These are phyloP conservation scores for Mycena maculata DNA, from an alignment of 768 basidiomycete species.

Conservation along the genomic window DNA sequence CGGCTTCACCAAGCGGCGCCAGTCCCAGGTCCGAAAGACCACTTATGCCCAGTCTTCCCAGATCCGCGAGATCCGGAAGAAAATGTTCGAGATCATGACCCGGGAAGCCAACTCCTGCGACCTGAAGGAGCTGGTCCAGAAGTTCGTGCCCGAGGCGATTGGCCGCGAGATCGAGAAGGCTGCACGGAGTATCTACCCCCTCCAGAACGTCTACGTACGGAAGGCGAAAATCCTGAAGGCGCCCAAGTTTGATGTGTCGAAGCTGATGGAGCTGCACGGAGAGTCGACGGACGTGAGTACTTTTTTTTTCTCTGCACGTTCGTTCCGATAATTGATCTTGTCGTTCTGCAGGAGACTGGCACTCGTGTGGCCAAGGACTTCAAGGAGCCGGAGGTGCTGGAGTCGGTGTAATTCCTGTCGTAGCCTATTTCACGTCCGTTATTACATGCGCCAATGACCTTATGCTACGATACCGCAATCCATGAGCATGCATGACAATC, in stretches of 20 bases:
- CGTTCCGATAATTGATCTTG: slow-evolving; percentile 18
- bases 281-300: slow-evolving; percentile 90
- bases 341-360: slow-evolving; percentile 83
- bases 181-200: slow-evolving; percentile 93
- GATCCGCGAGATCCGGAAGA: slow-evolving; percentile 96
- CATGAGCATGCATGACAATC: slow-evolving; percentile 40
- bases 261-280: slow-evolving; percentile 96
- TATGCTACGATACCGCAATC: slow-evolving; percentile 41
- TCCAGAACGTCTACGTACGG: slow-evolving; percentile 99
- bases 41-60: slow-evolving; percentile 97
- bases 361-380: slow-evolving; percentile 95
- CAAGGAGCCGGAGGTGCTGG: slow-evolving; percentile 96
- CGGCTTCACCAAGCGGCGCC: slow-evolving; percentile 98
- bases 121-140: slow-evolving; percentile 97
- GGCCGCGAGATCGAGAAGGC: slow-evolving; percentile 99
- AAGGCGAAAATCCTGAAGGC: slow-evolving; percentile 99
- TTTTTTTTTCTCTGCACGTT: slow-evolving; percentile 17
- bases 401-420: slow-evolving; percentile 79
- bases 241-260: slow-evolving; percentile 95
- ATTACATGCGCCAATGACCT: slow-evolving; percentile 47
- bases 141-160: slow-evolving; percentile 98
- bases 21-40: slow-evolving; percentile 97
- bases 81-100: slow-evolving; percentile 99
- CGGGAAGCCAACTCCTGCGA: slow-evolving; percentile 95
- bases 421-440: slow-evolving; percentile 40